Percentiles rank a stretch among this genome's conserved stretches.
These are phyloP conservation scores for Lodderomyces theae DNA, from an alignment of 1,139 yeast genomes.

Conservation along the genomic window DNA sequence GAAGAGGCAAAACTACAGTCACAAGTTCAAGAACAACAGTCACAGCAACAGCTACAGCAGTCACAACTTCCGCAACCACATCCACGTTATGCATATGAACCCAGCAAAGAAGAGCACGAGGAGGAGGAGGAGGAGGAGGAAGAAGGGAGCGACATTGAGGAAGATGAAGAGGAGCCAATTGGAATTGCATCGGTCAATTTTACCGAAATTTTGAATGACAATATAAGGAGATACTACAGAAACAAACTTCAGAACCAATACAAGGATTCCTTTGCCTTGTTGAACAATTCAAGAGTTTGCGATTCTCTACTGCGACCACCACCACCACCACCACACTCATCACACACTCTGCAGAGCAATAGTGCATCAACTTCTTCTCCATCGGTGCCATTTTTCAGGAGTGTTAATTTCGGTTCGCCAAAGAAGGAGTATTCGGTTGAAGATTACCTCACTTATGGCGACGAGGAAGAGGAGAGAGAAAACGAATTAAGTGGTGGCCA, in stretches of 20 bases:
- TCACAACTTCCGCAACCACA: neutral
- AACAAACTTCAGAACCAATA: slow-evolving; percentile 13
- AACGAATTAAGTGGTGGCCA: neutral
- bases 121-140: slow-evolving; percentile 11
- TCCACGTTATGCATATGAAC: slow-evolving; percentile 4
- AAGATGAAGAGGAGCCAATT: slow-evolving; percentile 12
- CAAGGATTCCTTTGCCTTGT: slow-evolving; percentile 31
- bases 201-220: slow-evolving; percentile 41
- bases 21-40: neutral
- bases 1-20: neutral
- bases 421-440: slow-evolving; percentile 33
- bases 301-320: slow-evolving; percentile 1
- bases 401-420: slow-evolving; percentile 37
- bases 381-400: slow-evolving; percentile 36
- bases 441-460: slow-evolving; percentile 37
- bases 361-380: slow-evolving; percentile 1
- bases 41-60: neutral
- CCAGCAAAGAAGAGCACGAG: neutral
- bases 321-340: neutral
- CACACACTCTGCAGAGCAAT: slow-evolving; percentile 1
- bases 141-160: slow-evolving; percentile 6
- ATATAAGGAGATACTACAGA: slow-evolving; percentile 34
- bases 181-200: slow-evolving; percentile 31
- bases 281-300: slow-evolving; percentile 19
- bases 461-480: slow-evolving; percentile 18